Conservation (phyloP, 768 basidiomycete genomes). For the Gloeopeniophorella convolvens region DNA sequence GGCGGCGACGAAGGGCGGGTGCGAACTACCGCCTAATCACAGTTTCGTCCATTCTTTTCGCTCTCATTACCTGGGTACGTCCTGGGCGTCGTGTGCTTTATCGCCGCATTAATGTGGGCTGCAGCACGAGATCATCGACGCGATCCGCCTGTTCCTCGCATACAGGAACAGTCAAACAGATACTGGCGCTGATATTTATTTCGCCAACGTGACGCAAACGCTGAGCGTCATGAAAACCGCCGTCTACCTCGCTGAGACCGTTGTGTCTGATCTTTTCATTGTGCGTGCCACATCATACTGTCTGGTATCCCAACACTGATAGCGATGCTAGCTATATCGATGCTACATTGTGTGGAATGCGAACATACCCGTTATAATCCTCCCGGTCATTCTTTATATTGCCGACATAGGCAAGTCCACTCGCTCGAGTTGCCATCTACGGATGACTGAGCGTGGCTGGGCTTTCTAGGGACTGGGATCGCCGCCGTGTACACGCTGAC, state of each 20-base stretch:
- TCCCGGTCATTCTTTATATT: slow-evolving; percentile 13
- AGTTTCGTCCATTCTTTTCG: slow-evolving; percentile 4
- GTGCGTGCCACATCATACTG: neutral
- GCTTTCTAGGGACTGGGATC: slow-evolving; percentile 12
- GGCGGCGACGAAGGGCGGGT: slow-evolving; percentile 5
- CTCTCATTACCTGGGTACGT: slow-evolving; percentile 17
- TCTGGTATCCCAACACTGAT: neutral
- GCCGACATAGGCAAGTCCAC: slow-evolving; percentile 16
- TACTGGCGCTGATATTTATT: neutral
- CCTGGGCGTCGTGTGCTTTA: neutral
- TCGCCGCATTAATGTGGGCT: neutral
- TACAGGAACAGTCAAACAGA: neutral
- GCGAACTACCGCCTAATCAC: slow-evolving; percentile 10
- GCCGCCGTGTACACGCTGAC: slow-evolving; percentile 6
- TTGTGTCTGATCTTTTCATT: slow-evolving; percentile 18
- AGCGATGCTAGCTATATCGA: slow-evolving; percentile 8
- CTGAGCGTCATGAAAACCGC: slow-evolving; percentile 13
- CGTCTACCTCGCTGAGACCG: slow-evolving; percentile 12
- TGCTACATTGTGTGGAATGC: slow-evolving; percentile 19
- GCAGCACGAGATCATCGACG: slow-evolving; percentile 11
- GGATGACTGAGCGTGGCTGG: too few relatives aligned
- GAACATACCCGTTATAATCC: neutral
- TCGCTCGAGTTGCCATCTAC: neutral
- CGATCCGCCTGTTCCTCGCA: slow-evolving; percentile 3
- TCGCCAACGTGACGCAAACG: neutral